Evolutionary conservation across 2,329 filamentous ascomycete genomes (phyloP).

Genomic region (Colletotrichum sp.): DNA sequence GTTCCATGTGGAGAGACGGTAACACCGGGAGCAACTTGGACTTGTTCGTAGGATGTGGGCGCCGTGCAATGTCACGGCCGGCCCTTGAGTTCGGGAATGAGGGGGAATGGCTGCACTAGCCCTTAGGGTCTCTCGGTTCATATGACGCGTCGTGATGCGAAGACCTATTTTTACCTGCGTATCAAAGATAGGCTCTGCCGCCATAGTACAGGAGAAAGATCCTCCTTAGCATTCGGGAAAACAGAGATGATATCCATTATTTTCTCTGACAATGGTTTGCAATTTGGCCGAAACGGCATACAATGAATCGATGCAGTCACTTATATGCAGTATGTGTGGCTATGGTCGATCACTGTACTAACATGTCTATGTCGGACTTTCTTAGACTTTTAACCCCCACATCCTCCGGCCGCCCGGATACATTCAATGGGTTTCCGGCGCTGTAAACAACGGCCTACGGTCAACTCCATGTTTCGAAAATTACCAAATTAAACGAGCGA

Average conservation of each 20-base stretch:
- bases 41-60: neutral
- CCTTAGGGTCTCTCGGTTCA: neutral
- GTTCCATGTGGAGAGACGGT: neutral
- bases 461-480: fast-evolving
- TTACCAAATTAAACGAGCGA: fast-evolving
- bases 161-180: neutral
- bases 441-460: fast-evolving
- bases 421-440: neutral
- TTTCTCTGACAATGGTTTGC: neutral
- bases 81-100: neutral
- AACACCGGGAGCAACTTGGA: neutral
- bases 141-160: neutral
- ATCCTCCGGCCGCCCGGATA: neutral
- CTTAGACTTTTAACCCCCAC: neutral
- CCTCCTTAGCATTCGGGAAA: neutral
- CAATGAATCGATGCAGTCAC: neutral
- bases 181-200: neutral
- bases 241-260: neutral
- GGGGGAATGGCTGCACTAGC: neutral
- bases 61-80: neutral
- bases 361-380: neutral
- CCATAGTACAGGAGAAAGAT: neutral
- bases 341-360: neutral
- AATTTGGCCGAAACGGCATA: neutral
- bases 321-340: neutral